Evolutionary conservation across 23 red algal genomes (phyloP).

Genomic region (Gracilaria caudata): DNA sequence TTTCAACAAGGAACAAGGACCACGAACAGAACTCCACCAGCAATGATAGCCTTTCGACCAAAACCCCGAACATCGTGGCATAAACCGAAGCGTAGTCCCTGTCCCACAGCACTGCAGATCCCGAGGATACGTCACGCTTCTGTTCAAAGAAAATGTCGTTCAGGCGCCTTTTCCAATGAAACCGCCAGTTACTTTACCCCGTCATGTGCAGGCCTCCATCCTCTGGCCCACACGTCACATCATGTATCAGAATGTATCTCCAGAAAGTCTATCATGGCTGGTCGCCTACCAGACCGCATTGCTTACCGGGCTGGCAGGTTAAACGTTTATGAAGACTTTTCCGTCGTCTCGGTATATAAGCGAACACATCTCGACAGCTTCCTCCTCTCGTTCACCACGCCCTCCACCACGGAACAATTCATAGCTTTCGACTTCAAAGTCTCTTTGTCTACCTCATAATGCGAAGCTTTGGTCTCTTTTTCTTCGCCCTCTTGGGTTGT

Average conservation of each 20-base stretch:
- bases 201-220: neutral
- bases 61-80: neutral
- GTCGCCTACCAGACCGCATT: constrained; percentile 6
- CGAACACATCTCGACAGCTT: neutral
- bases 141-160: neutral
- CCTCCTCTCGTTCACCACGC: neutral
- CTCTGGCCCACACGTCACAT: constrained; percentile 31
- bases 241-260: constrained; percentile 16
- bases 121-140: neutral
- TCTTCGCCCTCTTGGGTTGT: constrained; percentile 3
- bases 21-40: neutral
- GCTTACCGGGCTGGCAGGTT: constrained; percentile 1
- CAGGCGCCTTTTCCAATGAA: neutral
- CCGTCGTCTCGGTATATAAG: neutral
- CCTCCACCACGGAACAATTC: neutral
- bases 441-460: neutral
- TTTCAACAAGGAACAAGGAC: too few relatives aligned
- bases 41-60: neutral
- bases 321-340: neutral
- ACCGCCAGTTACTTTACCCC: neutral
- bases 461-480: neutral
- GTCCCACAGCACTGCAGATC: neutral
- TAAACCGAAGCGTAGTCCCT: neutral
- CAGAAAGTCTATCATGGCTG: constrained; percentile 18
- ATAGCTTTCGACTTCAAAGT: neutral